Evolutionary conservation across 352 stramenopile species (phyloP).

Genomic region (Pythium myriotylum): DNA sequence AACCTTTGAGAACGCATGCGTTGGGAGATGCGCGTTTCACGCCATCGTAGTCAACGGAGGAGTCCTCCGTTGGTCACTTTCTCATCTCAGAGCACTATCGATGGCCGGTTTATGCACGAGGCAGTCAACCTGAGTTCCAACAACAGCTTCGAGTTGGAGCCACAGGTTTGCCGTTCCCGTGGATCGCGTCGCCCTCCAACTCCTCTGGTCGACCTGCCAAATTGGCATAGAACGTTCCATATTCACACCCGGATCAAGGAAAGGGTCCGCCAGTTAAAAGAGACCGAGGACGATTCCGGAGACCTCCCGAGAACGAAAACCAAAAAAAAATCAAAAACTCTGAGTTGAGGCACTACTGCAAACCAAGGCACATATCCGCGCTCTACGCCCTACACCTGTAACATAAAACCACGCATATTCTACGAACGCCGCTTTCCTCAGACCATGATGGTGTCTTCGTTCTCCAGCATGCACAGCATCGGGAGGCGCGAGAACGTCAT

Average conservation of each 20-base stretch:
- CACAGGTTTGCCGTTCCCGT: not conserved
- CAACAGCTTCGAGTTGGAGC: not conserved
- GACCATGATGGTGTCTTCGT: constrained; percentile 18
- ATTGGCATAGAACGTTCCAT: too few species aligned
- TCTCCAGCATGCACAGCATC: constrained; percentile 30
- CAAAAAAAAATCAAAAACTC: too few species aligned
- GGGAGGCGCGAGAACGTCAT: constrained; percentile 28
- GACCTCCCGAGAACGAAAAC: not conserved
- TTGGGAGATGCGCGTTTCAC: not conserved
- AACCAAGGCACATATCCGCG: constrained; percentile 9
- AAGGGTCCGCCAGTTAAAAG: not conserved
- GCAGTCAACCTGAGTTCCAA: not conserved
- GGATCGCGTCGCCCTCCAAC: not conserved
- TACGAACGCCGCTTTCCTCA: constrained; percentile 1
- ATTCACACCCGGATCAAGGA: too few species aligned
- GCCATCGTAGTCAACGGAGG: not conserved
- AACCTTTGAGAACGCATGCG: not conserved
- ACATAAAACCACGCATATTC: constrained; percentile 1
- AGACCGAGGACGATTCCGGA: not conserved
- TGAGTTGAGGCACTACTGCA: too few species aligned
- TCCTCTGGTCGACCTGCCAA: too few species aligned
- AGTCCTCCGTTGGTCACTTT: not conserved
- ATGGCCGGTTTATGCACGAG: not conserved
- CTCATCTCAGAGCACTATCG: too few species aligned
- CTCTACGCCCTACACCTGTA: constrained; percentile 4